Base-by-base conservation (phyloP, 306 rosid species). In the Acacia melanoxylon region DNA sequence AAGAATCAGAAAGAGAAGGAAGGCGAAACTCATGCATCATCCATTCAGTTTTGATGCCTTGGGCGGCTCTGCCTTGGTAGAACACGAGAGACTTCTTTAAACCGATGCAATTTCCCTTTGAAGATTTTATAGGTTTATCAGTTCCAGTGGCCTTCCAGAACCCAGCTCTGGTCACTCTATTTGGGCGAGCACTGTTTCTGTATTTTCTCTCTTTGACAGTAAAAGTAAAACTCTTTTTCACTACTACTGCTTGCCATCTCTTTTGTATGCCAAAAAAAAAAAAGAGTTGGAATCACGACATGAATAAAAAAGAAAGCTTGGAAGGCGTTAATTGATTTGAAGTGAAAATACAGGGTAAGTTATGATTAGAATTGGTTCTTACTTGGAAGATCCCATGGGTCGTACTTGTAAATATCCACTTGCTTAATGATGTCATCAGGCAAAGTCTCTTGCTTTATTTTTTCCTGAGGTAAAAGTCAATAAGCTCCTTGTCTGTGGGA, bases 371-470 rank as follows among this genome's bases (percentile, higher is more conserved):
- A n/a, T 8, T 56, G 62, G n/a, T 78, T 77, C 96, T 87, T 85
- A 93, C 97, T 91, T 85, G 97, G 97, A 85, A 93, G 97, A 72
- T 93, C 97, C 97, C 97, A 93, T 24, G 97, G 97, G 67, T 93
- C 94, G 63, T 85, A 72, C 79, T 93, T 93, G 77, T 93, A 93
- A 40, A 93, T 93, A 81, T 93, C 94, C 8, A 93, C 96, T 86
- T 89, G 94, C 83, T 90, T 93, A 40, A 93, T 93, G 1, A 93
- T 83, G 68, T 93, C 97, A 86, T 90, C 84, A 19, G 94, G 89
- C 45, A 93, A 92, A 76, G 90, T 70, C 51, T 86, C 68, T 69
- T 89, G 94, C 67, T 88, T 91, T 79, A 91, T 80, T 75, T 93
- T 68, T 89, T 89, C 79, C 80, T 88, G 37, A 93, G 97, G 78